Evolutionary conservation across 352 stramenopile genomes (phyloP).

Genomic region (Phytophthora europaea): DNA sequence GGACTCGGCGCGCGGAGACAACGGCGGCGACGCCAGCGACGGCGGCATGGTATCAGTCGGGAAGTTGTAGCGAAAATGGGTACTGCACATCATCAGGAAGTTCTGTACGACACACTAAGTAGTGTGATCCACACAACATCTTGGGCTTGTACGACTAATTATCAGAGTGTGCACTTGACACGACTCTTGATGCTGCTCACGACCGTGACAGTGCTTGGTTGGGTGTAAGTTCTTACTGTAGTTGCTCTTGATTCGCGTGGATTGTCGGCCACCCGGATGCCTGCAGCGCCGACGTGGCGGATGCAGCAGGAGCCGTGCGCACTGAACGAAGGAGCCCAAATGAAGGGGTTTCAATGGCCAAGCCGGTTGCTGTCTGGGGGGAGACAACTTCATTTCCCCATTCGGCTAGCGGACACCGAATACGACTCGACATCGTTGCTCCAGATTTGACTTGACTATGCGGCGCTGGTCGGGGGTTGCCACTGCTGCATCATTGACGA

Average conservation of each 20-base stretch:
- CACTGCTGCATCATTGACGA: neutral
- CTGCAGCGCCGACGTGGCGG: neutral
- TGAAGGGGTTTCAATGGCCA: constrained; percentile 6
- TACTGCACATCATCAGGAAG: neutral
- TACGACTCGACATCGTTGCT: constrained; percentile 4
- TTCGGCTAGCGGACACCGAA: constrained; percentile 18
- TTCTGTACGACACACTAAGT: neutral
- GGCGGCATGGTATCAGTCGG: constrained; percentile 10
- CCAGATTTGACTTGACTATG: constrained; percentile 2
- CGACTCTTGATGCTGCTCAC: no score
- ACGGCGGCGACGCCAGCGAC: constrained; percentile 8
- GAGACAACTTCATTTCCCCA: constrained; percentile 10
- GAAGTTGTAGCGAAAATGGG: neutral
- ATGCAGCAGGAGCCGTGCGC: constrained; percentile 4
- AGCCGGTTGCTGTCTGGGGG: neutral
- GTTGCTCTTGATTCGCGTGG: neutral
- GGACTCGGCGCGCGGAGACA: constrained; percentile 11
- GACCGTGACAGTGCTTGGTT: no score
- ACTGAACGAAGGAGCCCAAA: constrained; percentile 28
- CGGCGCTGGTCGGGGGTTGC: neutral
- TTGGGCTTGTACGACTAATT: no score
- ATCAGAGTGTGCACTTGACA: no score
- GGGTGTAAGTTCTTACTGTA: no score
- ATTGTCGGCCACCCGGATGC: constrained; percentile 2
- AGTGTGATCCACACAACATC: neutral